Conservation (phyloP, 352 stramenopile species). For the Peronospora farinosa region DNA sequence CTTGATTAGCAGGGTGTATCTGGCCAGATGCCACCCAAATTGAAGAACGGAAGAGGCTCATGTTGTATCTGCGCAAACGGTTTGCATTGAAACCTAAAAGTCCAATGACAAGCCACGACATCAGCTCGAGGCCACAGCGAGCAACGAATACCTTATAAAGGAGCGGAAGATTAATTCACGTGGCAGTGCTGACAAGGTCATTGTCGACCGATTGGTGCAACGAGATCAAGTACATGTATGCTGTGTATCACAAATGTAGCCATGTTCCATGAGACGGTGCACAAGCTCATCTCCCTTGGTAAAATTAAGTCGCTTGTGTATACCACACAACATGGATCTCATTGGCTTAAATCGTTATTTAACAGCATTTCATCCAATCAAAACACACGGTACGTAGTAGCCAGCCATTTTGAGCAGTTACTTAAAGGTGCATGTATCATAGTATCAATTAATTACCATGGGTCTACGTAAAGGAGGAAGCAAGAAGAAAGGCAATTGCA, state of each 20-base stretch:
- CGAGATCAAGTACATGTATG: too few relatives aligned
- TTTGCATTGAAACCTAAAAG: too few relatives aligned
- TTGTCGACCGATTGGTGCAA: too few relatives aligned
- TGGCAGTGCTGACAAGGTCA: too few relatives aligned
- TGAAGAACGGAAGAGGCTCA: too few relatives aligned
- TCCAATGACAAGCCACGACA: too few relatives aligned
- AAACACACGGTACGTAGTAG: not conserved
- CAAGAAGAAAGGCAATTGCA: slow-evolving; percentile 39
- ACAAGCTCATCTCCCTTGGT: not conserved
- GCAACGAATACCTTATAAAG: too few relatives aligned
- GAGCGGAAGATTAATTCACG: too few relatives aligned
- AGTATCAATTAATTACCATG: slow-evolving; percentile 18
- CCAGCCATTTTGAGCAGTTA: slow-evolving; percentile 28
- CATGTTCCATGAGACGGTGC: slow-evolving; percentile 14
- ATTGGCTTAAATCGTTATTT: slow-evolving; percentile 10
- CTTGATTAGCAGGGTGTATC: too few relatives aligned
- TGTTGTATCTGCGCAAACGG: too few relatives aligned
- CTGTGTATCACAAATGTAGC: slow-evolving; percentile 28
- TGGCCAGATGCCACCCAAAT: too few relatives aligned
- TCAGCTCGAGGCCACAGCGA: too few relatives aligned
- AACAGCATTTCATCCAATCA: slow-evolving; percentile 17
- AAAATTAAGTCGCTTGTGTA: slow-evolving; percentile 20
- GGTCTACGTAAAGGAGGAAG: slow-evolving; percentile 26
- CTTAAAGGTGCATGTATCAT: not conserved
- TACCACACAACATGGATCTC: not conserved